Evolutionary conservation across 306 rosid genomes (phyloP).

Genomic region (Canavalia ensiformis): DNA sequence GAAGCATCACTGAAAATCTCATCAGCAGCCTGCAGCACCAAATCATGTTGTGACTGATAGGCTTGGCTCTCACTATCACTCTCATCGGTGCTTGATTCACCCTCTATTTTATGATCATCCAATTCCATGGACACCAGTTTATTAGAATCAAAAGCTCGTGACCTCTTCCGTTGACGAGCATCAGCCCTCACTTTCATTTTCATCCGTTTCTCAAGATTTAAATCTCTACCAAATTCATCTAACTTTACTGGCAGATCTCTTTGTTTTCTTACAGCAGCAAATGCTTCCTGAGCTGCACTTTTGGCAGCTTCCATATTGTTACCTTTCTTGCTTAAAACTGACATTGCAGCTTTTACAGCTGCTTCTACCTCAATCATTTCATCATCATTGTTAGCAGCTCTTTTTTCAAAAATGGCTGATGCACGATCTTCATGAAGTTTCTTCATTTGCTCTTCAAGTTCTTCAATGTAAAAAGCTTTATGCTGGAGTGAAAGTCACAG

Average conservation of each 20-base stretch:
- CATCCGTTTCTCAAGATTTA: constrained; percentile 87
- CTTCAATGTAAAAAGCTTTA: constrained; percentile 93
- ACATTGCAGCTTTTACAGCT: constrained; percentile 83
- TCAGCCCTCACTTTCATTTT: constrained; percentile 76
- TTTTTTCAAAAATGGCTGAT: constrained; percentile 73
- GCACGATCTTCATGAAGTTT: constrained; percentile 85
- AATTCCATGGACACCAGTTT: constrained; percentile 67
- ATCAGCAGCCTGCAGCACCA: constrained; percentile 84
- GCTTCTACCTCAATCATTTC: constrained; percentile 88
- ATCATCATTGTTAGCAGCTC: constrained; percentile 75
- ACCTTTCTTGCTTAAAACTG: constrained; percentile 76
- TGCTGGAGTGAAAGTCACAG: constrained; percentile 60
- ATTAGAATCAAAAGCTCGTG: constrained; percentile 59
- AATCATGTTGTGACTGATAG: constrained; percentile 68
- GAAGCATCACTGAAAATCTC: constrained; percentile 89
- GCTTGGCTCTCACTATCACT: constrained; percentile 88
- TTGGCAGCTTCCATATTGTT: constrained; percentile 75
- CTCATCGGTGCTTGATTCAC: constrained; percentile 97
- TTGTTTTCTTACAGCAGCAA: constrained; percentile 72
- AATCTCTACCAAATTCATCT: constrained; percentile 94
- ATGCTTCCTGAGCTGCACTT: constrained; percentile 86
- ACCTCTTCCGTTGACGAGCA: constrained; percentile 65
- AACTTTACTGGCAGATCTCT: constrained; percentile 77
- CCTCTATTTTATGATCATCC: constrained; percentile 79
- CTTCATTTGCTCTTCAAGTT: constrained; percentile 94